phyloP scores from a whole-genome alignment of 306 rosid species.

The Prinsepia uniflora region DNA sequence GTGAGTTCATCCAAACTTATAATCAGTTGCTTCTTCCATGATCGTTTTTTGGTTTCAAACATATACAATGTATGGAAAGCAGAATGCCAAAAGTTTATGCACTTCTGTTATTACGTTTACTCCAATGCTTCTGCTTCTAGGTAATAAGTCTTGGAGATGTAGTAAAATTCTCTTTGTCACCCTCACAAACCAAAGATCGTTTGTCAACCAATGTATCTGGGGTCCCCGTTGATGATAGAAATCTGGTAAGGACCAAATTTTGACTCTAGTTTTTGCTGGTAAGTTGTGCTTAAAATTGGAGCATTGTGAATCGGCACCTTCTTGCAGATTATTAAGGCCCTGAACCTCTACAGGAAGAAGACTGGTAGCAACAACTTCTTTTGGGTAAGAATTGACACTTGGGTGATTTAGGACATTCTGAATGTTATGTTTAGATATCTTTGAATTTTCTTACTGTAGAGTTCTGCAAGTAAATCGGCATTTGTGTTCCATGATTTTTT shows the following conservation, averaged over 20 bases:
- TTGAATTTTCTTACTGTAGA: not conserved
- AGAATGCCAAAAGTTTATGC: no score
- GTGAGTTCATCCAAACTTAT: conserved; percentile 42
- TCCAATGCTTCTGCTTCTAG: conserved; percentile 34
- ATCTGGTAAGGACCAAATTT: conserved; percentile 52
- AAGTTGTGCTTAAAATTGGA: conserved; percentile 6
- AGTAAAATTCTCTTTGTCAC: conserved; percentile 85
- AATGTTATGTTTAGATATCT: not conserved
- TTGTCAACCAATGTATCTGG: conserved; percentile 89
- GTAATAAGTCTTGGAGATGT: conserved; percentile 92
- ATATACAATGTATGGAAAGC: not conserved
- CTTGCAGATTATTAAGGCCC: conserved; percentile 88
- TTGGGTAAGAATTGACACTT: conserved; percentile 57
- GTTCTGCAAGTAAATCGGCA: not conserved
- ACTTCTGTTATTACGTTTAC: not conserved
- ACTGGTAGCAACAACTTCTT: conserved; percentile 73
- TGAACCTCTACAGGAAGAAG: conserved; percentile 88
- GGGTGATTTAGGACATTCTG: not conserved
- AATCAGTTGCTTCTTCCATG: conserved; percentile 18
- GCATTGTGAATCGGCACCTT: conserved; percentile 19
- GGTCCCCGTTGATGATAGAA: conserved; percentile 85
- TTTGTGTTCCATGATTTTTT: conserved; percentile 4
- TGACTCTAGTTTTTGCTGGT: not conserved
- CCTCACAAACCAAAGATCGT: conserved; percentile 64
- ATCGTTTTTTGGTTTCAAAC: conserved; percentile 4